phyloP scores from a whole-genome alignment of 495 filamentous ascomycete genomes.

The Neurospora tetrasperma region DNA sequence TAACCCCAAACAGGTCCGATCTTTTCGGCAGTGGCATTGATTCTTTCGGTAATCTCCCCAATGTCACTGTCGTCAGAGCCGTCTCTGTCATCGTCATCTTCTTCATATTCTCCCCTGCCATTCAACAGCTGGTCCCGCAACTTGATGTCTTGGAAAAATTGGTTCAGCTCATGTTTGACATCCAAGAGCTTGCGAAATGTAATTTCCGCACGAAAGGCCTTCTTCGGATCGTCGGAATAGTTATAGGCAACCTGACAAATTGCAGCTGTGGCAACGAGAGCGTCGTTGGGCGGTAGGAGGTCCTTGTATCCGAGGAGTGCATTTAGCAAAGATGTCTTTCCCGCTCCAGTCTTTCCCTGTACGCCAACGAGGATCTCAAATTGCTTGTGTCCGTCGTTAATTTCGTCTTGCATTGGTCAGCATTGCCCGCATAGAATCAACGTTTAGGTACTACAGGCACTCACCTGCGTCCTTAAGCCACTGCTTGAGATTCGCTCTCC shows the following conservation, averaged over 20 bases:
- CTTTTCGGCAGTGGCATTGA: background rate
- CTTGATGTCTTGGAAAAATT: slow-evolving; percentile 9
- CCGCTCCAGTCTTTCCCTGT: slow-evolving; percentile 18
- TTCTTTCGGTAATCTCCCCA: background rate
- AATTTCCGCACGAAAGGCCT: slow-evolving; percentile 10
- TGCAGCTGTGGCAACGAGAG: slow-evolving; percentile 17
- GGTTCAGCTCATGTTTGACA: slow-evolving; percentile 7
- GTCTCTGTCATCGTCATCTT: background rate
- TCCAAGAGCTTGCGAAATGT: slow-evolving; percentile 5
- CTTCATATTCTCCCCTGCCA: background rate
- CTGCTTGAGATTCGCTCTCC: background rate
- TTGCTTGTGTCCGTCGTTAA: background rate
- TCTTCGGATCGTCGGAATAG: background rate
- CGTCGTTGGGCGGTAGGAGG: slow-evolving; percentile 14
- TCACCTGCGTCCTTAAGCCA: background rate
- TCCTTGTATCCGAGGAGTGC: slow-evolving; percentile 14
- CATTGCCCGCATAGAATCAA: too few species aligned
- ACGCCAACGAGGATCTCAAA: slow-evolving; percentile 18
- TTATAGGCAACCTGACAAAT: slow-evolving; percentile 15
- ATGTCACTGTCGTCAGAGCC: background rate
- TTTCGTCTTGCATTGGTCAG: background rate
- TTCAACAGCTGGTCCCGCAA: background rate
- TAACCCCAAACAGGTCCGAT: slow-evolving; percentile 4
- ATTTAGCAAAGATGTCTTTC: slow-evolving; percentile 22
- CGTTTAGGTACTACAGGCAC: background rate